Evolutionary conservation across 169 alveolate genomes (phyloP), one percentile per base, ranked within the genome.

Genomic region (Cryptosporidium baileyi): DNA sequence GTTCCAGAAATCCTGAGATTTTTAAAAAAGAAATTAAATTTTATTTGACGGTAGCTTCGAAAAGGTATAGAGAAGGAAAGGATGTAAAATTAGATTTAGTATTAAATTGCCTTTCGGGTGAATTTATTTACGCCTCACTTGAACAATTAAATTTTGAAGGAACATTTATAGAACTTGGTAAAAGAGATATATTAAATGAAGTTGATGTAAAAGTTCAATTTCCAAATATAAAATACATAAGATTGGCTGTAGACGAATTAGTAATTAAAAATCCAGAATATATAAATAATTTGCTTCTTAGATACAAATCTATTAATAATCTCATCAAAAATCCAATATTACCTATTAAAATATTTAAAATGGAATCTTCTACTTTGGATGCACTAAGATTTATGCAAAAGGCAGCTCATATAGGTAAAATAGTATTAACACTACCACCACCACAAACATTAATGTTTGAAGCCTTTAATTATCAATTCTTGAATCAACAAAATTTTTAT

Each of bases 31-130:
- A 81, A 34, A 38, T 81, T n/a, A 54, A 45, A 15, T 8, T 13
- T 0, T 57, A 41, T 9, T 41, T 74, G 44, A 54, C 15, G 13
- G 9, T 34, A 22, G 85, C 85, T 36, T 74, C 85, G 17, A 57
- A 36, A 51, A 74, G 67, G 54, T 74, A 74, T 22, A 74, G 67
- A 52, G 30, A 22, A 41, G 80, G 80, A 0, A 54, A 36, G 9
- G 24, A 54, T 24, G 19, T 60, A 22, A 24, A 26, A 67, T 36
- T 82, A 5, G 90, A 82, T 80, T 36, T 74, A 28, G 90, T 85
- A 9, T 47, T 85, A 26, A 85, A 85, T 60, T 85, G 89, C 59
- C 82, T 85, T 47, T 54, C 62, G 51, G 90, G 89, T 0, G 60
- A 67, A 44, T 79, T 62, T 67, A 85, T 85, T 67, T 34, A 60